Evolutionary conservation across 2,329 filamentous ascomycete species (phyloP).

Genomic region (Harringtonia lauricola): DNA sequence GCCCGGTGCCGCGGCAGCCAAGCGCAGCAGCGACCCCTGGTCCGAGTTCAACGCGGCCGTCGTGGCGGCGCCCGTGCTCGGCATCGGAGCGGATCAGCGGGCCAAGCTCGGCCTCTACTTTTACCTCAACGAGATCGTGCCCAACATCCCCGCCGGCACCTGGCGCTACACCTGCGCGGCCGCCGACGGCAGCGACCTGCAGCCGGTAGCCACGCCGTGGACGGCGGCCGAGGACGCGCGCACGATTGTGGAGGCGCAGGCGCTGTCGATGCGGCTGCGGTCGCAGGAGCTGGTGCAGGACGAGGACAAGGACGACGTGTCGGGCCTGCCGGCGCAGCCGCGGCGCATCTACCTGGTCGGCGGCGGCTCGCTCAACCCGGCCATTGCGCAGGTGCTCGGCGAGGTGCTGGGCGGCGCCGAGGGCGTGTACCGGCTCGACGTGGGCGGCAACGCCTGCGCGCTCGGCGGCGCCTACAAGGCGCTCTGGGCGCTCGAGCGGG

Average conservation of each 20-base stretch:
- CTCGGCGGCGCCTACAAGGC: constrained; percentile 93
- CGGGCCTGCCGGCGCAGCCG: constrained; percentile 65
- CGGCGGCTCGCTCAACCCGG: constrained; percentile 79
- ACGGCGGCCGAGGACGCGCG: constrained; percentile 52
- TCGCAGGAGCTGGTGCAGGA: constrained; percentile 61
- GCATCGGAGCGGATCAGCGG: constrained; percentile 37
- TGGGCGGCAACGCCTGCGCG: constrained; percentile 91
- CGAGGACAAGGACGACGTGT: background rate
- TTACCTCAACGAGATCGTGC: constrained; percentile 88
- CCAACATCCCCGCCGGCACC: constrained; percentile 74
- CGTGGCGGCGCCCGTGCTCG: constrained; percentile 57
- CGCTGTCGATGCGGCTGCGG: constrained; percentile 80
- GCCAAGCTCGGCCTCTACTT: constrained; percentile 92
- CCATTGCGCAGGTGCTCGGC: constrained; percentile 75
- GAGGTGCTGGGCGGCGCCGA: constrained; percentile 83
- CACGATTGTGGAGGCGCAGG: constrained; percentile 86
- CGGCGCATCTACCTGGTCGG: constrained; percentile 89
- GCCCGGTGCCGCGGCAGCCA: constrained; percentile 31
- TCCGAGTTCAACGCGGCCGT: constrained; percentile 67
- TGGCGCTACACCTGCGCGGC: constrained; percentile 63
- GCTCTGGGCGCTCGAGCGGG: constrained; percentile 78
- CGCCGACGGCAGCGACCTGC: constrained; percentile 41
- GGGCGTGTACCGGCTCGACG: constrained; percentile 86
- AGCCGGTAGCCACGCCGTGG: constrained; percentile 15
- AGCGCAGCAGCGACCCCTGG: constrained; percentile 48